A percentile compares a stretch with the other conserved stretches of the same genome.
These are phyloP conservation scores for Psophocarpus tetragonolobus DNA, from an alignment of 306 rosid species.

Conservation along the genomic window DNA sequence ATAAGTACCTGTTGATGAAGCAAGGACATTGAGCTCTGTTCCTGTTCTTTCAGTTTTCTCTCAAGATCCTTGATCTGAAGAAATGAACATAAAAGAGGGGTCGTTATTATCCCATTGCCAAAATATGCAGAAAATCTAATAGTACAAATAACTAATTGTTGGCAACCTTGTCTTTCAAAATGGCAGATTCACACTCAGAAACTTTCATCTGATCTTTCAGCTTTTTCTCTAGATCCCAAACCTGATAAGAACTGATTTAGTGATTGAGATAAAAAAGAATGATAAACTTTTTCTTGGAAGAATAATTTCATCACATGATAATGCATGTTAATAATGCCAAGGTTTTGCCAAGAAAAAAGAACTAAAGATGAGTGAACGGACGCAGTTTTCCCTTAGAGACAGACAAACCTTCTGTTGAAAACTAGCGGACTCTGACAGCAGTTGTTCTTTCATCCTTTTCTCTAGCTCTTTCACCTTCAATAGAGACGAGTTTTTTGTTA, in stretches of 20 bases:
- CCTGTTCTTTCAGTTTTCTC: constrained; percentile 69
- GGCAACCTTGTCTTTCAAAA: constrained; percentile 69
- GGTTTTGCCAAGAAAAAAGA: neutral
- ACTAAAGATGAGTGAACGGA: neutral
- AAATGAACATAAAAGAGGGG: neutral
- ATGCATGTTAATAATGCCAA: neutral
- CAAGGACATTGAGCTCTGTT: constrained; percentile 50
- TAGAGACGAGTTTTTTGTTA: constrained; percentile 20
- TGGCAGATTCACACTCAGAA: constrained; percentile 57
- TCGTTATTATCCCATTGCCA: constrained; percentile 12
- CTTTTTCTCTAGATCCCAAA: constrained; percentile 70
- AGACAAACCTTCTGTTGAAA: constrained; percentile 64
- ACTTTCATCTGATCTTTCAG: constrained; percentile 67
- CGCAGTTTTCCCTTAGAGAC: constrained; percentile 9
- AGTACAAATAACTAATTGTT: constrained; percentile 2
- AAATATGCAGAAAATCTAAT: neutral
- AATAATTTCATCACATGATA: neutral
- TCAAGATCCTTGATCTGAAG: constrained; percentile 70
- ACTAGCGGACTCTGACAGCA: constrained; percentile 57
- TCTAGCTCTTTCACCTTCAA: constrained; percentile 78
- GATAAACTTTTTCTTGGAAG: neutral
- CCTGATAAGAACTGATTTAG: constrained; percentile 43
- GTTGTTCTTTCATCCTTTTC: constrained; percentile 59
- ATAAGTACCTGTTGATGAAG: constrained; percentile 63
- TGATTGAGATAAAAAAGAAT: neutral